Conservation (phyloP, 2,329 filamentous ascomycete genomes). For the Paecilomyces niveus region DNA sequence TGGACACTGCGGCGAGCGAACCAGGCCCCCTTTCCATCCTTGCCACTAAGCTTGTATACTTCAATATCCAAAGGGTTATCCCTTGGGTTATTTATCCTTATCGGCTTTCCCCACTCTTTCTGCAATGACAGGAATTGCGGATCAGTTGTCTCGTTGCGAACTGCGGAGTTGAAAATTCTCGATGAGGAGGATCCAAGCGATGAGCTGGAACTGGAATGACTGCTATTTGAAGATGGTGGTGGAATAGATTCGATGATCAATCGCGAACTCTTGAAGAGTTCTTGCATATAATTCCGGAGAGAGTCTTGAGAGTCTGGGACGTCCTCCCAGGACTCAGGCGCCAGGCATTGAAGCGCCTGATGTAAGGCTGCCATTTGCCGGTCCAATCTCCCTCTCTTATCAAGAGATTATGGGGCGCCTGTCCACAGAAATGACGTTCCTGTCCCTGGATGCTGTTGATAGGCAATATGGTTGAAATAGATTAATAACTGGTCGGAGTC, state of each 20-base stretch:
- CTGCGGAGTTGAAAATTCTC: conserved; percentile 47
- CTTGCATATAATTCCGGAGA: conserved; percentile 48
- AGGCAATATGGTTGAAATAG: neutral
- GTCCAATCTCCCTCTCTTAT: neutral
- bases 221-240: conserved; percentile 17
- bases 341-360: conserved; percentile 51
- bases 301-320: conserved; percentile 40
- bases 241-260: conserved; percentile 72
- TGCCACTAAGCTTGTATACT: conserved; percentile 71
- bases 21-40: conserved; percentile 82
- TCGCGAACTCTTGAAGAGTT: conserved; percentile 61
- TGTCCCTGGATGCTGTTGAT: neutral
- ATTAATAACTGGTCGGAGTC: neutral
- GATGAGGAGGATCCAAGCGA: conserved; percentile 38
- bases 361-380: conserved; percentile 50
- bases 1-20: conserved; percentile 82
- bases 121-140: conserved; percentile 56
- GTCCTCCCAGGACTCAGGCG: conserved; percentile 48
- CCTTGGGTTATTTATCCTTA: conserved; percentile 52
- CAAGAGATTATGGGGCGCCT: neutral
- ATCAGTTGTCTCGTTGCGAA: conserved; percentile 42
- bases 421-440: neutral
- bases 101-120: conserved; percentile 77
- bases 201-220: neutral
- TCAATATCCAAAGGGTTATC: conserved; percentile 70